Percentiles rank a stretch among this genome's conserved stretches.
phyloP scores from a whole-genome alignment of 768 basidiomycete species.

The Mycena maculata region DNA sequence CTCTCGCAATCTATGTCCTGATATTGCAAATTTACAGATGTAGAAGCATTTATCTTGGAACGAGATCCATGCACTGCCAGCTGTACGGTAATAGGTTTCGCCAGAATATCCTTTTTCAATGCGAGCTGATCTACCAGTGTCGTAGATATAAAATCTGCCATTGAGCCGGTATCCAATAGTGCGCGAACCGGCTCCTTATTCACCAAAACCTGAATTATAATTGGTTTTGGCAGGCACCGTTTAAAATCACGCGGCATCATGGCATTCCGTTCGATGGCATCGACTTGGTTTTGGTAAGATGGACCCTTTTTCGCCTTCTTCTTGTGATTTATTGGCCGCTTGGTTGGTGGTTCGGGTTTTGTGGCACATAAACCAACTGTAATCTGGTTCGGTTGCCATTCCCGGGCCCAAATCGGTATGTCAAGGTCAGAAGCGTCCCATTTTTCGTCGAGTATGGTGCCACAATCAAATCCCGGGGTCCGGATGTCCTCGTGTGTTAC shows the following conservation, averaged over 20 bases:
- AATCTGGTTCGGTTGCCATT: background rate
- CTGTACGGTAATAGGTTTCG: slow-evolving; percentile 40
- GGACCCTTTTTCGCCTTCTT: background rate
- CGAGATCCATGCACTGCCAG: slow-evolving; percentile 47
- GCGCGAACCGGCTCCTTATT: no score
- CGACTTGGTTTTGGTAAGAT: slow-evolving; percentile 8
- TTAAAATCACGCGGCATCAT: slow-evolving; percentile 22
- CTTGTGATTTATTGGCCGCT: background rate
- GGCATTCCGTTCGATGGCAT: slow-evolving; percentile 12
- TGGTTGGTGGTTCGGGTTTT: background rate
- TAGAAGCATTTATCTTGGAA: slow-evolving; percentile 40
- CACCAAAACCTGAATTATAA: no score
- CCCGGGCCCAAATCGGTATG: no score
- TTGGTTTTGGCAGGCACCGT: no score
- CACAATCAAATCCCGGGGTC: background rate
- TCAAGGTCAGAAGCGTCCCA: slow-evolving; percentile 21
- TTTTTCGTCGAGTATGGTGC: background rate
- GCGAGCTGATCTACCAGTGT: no score
- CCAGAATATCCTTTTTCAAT: no score
- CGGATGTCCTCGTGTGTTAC: background rate
- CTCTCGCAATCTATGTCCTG: slow-evolving; percentile 38
- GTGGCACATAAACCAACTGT: slow-evolving; percentile 4
- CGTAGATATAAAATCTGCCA: no score
- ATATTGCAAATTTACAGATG: slow-evolving; percentile 37
- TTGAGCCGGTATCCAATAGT: no score